Conservation (phyloP, 306 rosid species). For the Hippophae rhamnoides region DNA sequence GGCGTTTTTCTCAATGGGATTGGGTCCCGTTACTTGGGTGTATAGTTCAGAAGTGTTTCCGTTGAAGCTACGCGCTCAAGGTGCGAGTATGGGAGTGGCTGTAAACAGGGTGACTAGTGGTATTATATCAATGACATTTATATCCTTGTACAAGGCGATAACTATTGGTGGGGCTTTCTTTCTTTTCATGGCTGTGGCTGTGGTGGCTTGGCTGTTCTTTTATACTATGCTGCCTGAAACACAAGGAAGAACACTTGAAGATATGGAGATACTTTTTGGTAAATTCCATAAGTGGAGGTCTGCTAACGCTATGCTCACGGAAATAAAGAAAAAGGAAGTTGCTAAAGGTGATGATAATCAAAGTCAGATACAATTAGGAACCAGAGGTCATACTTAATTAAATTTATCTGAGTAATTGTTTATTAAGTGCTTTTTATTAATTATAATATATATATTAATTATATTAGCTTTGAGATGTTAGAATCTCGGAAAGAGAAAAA, state of each 20-base stretch:
- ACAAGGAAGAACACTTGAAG: slow-evolving; percentile 59
- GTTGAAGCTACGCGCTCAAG: slow-evolving; percentile 68
- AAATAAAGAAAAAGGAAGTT: not conserved
- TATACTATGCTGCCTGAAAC: slow-evolving; percentile 64
- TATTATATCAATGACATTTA: slow-evolving; percentile 55
- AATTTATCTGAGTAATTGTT: not conserved
- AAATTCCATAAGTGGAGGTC: slow-evolving; percentile 23
- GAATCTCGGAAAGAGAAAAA: not conserved
- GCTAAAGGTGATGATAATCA: not conserved
- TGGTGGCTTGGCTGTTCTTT: slow-evolving; percentile 42
- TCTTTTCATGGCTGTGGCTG: slow-evolving; percentile 36
- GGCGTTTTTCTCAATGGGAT: slow-evolving; percentile 62
- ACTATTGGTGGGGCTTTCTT: slow-evolving; percentile 71
- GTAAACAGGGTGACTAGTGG: slow-evolving; percentile 50
- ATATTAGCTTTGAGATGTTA: not conserved
- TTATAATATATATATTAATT: too few species aligned
- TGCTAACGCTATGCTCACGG: slow-evolving; percentile 8
- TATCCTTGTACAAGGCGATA: slow-evolving; percentile 42
- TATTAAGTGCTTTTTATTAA: too few species aligned
- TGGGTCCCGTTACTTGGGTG: slow-evolving; percentile 77
- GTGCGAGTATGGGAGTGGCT: slow-evolving; percentile 49
- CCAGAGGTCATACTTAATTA: not conserved
- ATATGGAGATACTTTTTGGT: slow-evolving; percentile 69
- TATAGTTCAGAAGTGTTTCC: slow-evolving; percentile 71
- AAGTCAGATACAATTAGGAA: slow-evolving; percentile 16